These are phyloP conservation scores for Andrographis paniculata DNA, from an alignment of 305 asterid species.

Conservation along the genomic window DNA sequence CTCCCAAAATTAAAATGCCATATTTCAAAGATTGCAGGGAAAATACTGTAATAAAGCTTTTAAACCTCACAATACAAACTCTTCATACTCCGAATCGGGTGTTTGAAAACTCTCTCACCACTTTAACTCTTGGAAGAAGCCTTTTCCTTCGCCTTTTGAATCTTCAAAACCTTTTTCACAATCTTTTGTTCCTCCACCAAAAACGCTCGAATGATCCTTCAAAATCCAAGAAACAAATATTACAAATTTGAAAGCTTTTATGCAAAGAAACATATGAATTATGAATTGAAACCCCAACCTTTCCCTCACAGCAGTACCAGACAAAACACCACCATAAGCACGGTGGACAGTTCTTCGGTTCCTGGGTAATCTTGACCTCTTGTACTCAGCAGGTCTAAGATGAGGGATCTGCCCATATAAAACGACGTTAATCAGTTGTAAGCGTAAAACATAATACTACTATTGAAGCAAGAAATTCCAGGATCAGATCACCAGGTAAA, in stretches of 20 bases:
- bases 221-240: not conserved
- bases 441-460: no score
- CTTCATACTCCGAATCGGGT: slow-evolving; percentile 16
- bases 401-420: slow-evolving; percentile 57
- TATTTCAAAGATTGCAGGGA: slow-evolving; percentile 7
- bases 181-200: slow-evolving; percentile 82
- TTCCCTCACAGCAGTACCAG: slow-evolving; percentile 78
- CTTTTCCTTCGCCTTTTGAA: slow-evolving; percentile 75
- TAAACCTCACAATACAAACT: slow-evolving; percentile 24
- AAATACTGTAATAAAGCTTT: slow-evolving; percentile 2
- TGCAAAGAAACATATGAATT: not conserved
- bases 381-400: no score
- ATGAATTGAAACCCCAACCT: slow-evolving; percentile 26
- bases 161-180: slow-evolving; percentile 80
- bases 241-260: not conserved
- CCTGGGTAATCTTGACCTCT: slow-evolving; percentile 67
- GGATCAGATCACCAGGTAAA: no score
- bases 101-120: slow-evolving; percentile 29
- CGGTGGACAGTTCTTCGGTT: slow-evolving; percentile 80
- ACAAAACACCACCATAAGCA: slow-evolving; percentile 77
- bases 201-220: slow-evolving; percentile 78
- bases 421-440: no score
- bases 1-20: not conserved
- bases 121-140: slow-evolving; percentile 39
- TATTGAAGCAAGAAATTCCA: no score